Evolutionary conservation across 345 rosid genomes (phyloP).

Genomic region (Syzygium aromaticum): DNA sequence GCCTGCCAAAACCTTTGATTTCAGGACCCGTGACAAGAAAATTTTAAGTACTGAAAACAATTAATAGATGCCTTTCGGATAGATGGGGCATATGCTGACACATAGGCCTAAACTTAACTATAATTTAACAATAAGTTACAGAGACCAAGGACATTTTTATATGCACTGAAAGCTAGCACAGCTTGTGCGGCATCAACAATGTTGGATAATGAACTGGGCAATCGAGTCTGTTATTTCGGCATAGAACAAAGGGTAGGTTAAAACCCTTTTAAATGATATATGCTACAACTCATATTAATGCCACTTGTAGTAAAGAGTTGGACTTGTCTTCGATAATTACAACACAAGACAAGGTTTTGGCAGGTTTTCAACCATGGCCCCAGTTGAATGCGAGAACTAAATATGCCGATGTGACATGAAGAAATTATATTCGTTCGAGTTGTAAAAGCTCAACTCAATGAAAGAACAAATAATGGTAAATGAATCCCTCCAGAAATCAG

Average conservation of each 20-base stretch:
- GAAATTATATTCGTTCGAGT: not conserved
- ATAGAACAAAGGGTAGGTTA: not conserved
- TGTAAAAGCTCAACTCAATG: not conserved
- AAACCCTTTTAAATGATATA: not conserved
- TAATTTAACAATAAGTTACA: constrained; percentile 73
- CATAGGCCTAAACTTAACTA: constrained; percentile 28
- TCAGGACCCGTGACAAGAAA: not conserved
- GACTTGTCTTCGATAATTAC: not conserved
- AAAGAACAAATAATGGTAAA: not conserved
- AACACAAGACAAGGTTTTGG: not conserved
- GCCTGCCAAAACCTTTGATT: constrained; percentile 32
- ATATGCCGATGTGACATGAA: not conserved
- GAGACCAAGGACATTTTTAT: constrained; percentile 48
- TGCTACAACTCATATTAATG: not conserved
- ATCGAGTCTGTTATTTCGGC: constrained; percentile 38
- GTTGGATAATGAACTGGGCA: constrained; percentile 33
- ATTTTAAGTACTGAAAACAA: not conserved
- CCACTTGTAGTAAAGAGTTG: not conserved
- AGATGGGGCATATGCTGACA: not conserved
- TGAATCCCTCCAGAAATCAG: not conserved
- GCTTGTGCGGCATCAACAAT: constrained; percentile 75
- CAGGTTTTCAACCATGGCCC: not conserved
- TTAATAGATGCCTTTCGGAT: not conserved
- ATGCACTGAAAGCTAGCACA: constrained; percentile 59
- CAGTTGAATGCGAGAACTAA: not conserved